Evolutionary conservation across 2,329 filamentous ascomycete genomes (phyloP).

Genomic region (Malbranchea zuffiana): DNA sequence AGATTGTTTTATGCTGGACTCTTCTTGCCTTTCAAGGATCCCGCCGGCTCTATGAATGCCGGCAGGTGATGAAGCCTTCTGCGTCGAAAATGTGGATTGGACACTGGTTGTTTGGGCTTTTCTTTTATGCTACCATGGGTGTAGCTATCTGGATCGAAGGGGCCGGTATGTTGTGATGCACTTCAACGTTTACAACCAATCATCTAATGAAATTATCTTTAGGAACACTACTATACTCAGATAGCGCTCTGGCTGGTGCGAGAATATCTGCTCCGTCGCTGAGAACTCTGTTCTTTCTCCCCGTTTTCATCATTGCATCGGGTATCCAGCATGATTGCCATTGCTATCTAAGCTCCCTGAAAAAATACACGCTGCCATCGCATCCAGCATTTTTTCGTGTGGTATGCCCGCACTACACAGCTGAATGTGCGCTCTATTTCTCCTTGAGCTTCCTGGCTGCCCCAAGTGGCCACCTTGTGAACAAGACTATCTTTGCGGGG

Average conservation of each 20-base stretch:
- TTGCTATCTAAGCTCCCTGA: constrained; percentile 55
- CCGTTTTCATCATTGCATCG: constrained; percentile 59
- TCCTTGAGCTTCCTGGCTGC: constrained; percentile 65
- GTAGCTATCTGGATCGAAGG: constrained; percentile 79
- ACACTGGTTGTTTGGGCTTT: constrained; percentile 68
- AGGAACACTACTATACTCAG: constrained; percentile 11
- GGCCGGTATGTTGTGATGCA: constrained; percentile 43
- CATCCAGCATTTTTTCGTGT: constrained; percentile 60
- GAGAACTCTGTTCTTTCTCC: constrained; percentile 46
- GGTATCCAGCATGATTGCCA: constrained; percentile 66
- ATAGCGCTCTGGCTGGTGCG: constrained; percentile 21
- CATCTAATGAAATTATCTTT: background rate
- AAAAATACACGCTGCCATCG: constrained; percentile 72
- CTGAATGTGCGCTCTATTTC: constrained; percentile 75
- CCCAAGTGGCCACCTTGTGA: constrained; percentile 53
- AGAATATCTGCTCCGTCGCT: constrained; percentile 33
- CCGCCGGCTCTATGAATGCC: constrained; percentile 66
- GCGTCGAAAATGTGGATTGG: constrained; percentile 72
- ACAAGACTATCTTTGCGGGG: constrained; percentile 61
- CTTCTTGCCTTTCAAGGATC: constrained; percentile 66
- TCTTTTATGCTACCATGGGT: constrained; percentile 64
- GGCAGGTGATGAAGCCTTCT: constrained; percentile 53
- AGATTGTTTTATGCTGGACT: constrained; percentile 56
- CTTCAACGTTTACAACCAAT: constrained; percentile 9
- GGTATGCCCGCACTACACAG: constrained; percentile 83